Evolutionary conservation across 176 grass and related monocot species (phyloP), one percentile per base, ranked within the genome.

Genomic region (Oryza meyeriana): DNA sequence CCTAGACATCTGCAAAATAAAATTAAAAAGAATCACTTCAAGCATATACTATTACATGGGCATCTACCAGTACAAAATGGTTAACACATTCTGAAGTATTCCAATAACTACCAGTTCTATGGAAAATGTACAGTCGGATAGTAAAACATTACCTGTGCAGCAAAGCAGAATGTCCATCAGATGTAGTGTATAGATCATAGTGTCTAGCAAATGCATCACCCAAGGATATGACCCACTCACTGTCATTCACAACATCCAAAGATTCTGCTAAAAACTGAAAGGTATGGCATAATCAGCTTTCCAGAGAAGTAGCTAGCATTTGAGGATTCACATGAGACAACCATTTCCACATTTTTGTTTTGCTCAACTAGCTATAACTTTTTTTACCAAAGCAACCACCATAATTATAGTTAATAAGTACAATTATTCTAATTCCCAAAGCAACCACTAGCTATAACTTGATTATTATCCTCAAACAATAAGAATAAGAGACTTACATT

Each of bases 161-260:
- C 70, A 98, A 89, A 83, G 95, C 92, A 66, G 88, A 87, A 72
- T 98, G 95, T 50, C 88, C 90, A 22, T 98, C 90, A 69, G 80
- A 86, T 64, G 81, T 84, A 94, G 74, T 81, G 86, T 98, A 98
- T 16, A 98, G 87, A 86, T 83, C 80, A 76, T 98, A 98, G 16
- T 98, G 95, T 57, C 91, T 91, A 69, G 92, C 86, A 90, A 98
- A 98, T 82, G 95, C 90, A 87, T 98, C 86, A 9, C 95, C 95
- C 83, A 98, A 86, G 28, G 86, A 94, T 81, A 94, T 83, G 75
- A 94, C 71, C 95, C 95, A 98, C 79, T 93, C 92, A 81, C 64
- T 82, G 70, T 98, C 92, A 72, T 90, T 91, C 61, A 93, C 81
- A 87, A 98, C 92, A 90, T 98, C 92, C 90, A 98, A 77, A 87